phyloP scores from a whole-genome alignment of 225 moss, liverwort and hornwort genomes.

The Polytrichum commune region DNA sequence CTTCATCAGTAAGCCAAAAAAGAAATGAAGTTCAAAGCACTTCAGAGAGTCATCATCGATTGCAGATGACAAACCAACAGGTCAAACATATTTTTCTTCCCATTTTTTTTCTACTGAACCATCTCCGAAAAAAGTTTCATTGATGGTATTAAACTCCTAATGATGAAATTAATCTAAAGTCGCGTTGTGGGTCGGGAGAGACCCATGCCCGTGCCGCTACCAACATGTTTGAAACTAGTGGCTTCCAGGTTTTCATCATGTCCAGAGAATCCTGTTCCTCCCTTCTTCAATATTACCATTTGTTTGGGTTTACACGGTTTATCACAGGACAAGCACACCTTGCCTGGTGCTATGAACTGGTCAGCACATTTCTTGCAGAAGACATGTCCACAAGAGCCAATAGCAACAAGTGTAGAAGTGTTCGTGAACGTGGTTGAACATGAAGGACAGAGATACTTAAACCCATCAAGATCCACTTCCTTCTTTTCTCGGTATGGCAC shows the following conservation, averaged over 20 bases:
- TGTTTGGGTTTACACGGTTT: constrained; percentile 74
- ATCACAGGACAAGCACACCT: constrained; percentile 68
- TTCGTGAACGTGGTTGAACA: constrained; percentile 93
- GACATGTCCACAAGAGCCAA: constrained; percentile 85
- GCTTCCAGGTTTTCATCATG: constrained; percentile 83
- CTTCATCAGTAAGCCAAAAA: too few relatives aligned
- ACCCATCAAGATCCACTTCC: constrained; percentile 52
- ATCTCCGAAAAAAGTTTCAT: too few relatives aligned
- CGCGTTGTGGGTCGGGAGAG: constrained; percentile 73
- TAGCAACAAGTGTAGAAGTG: constrained; percentile 65
- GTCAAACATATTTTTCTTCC: too few relatives aligned
- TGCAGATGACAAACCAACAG: too few relatives aligned
- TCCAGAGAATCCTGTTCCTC: constrained; percentile 79
- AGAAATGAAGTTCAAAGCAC: too few relatives aligned
- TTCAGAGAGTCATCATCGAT: too few relatives aligned
- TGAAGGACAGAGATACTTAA: constrained; percentile 79
- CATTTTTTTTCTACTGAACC: too few relatives aligned
- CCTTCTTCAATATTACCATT: constrained; percentile 68
- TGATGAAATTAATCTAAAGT: constrained; percentile 21
- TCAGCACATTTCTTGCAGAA: constrained; percentile 83
- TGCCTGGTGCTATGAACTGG: constrained; percentile 76
- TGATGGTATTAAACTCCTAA: too few relatives aligned
- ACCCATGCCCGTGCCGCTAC: constrained; percentile 94
- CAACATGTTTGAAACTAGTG: constrained; percentile 82
- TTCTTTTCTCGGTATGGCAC: constrained; percentile 72